Evolutionary conservation across 148 eudicot genomes (phyloP), one percentile per base, ranked within the genome.

Genomic region (Linanthus parryae): DNA sequence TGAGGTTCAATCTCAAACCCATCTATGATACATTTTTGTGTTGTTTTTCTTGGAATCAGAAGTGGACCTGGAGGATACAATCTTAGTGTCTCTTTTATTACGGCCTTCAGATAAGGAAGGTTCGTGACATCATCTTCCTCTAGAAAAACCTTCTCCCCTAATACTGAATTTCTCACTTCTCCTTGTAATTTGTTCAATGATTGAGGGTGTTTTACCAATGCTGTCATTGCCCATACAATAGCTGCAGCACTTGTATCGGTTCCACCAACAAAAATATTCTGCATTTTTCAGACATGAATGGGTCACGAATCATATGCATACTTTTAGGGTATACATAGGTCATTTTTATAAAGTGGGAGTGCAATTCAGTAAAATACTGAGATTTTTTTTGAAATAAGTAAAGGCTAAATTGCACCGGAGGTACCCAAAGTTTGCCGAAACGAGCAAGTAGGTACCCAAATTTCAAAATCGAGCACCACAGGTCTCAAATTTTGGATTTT

Each of bases 221-320:
- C 58, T 28, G 46, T 39, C 46, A 54, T 54, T 11, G n/a, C 35
- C 58, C 58, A 54, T 7, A 39, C 15, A 13, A 40, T 1, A 5
- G 58, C 18, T 13, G 30, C 46, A 2, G 58, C 45, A 39, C 33
- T 43, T 38, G 58, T 24, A 38, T 54, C 58, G 25, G 46, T 39
- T 0, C 58, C 58, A 2, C 43, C 58, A 0, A 19, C 14, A 7
- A 54, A 23, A 5, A 54, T 29, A 26, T 54, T 25, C 58, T 54
- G 23, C 0, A 65, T n/a, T n/a, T n/a, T n/a, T n/a, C n/a, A n/a
- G n/a, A n/a, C n/a, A n/a, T n/a, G n/a, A n/a, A n/a, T n/a, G n/a
- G n/a, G n/a, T n/a, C n/a, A n/a, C n/a, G n/a, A n/a, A n/a, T n/a
- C n/a, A n/a, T n/a, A n/a, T n/a, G n/a, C n/a, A n/a, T n/a, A n/a